These are phyloP conservation scores for Cutaneotrichosporon cutaneum DNA, from an alignment of 1,284 basidiomycete genomes.

Conservation along the genomic window DNA sequence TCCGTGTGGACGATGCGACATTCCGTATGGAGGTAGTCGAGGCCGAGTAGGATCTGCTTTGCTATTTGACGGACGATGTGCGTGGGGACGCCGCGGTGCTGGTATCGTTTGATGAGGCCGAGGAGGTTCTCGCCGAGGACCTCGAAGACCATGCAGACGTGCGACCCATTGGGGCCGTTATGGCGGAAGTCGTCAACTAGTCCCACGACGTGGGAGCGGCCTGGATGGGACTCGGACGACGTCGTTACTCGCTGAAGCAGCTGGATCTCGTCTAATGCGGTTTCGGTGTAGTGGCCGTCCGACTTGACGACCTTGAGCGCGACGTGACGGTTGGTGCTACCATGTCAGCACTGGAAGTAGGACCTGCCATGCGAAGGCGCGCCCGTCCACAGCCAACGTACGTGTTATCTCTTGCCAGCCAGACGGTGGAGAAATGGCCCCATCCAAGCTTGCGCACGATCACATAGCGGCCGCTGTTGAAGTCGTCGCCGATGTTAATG, in stretches of 20 bases:
- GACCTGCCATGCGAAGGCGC: constrained; percentile 6
- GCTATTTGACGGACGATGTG: constrained; percentile 93
- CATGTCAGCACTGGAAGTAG: background rate
- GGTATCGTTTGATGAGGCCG: constrained; percentile 87
- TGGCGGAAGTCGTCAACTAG: constrained; percentile 97
- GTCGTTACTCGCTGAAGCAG: constrained; percentile 92
- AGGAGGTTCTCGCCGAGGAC: constrained; percentile 98
- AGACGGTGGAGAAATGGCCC: constrained; percentile 95
- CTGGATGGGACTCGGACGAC: constrained; percentile 65
- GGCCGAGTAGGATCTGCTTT: constrained; percentile 89
- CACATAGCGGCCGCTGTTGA: constrained; percentile 82
- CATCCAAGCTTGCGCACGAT: constrained; percentile 96
- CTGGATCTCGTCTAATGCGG: constrained; percentile 97
- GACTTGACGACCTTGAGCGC: constrained; percentile 99
- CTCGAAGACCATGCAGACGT: constrained; percentile 99
- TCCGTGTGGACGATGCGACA: constrained; percentile 96
- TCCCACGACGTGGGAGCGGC: constrained; percentile 72
- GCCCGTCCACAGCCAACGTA: constrained; percentile 53
- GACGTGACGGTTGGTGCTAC: constrained; percentile 88
- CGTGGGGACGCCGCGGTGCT: constrained; percentile 87
- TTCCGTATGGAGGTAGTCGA: constrained; percentile 96
- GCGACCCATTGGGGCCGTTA: constrained; percentile 91
- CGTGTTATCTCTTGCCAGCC: constrained; percentile 84
- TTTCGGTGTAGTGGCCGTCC: constrained; percentile 94
- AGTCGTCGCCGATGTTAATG: constrained; percentile 89